A percentile compares a stretch with the other conserved stretches of the same genome.
These are phyloP conservation scores for Ophiostoma fasciatum DNA, from an alignment of 2,329 filamentous ascomycete genomes.

Conservation along the genomic window DNA sequence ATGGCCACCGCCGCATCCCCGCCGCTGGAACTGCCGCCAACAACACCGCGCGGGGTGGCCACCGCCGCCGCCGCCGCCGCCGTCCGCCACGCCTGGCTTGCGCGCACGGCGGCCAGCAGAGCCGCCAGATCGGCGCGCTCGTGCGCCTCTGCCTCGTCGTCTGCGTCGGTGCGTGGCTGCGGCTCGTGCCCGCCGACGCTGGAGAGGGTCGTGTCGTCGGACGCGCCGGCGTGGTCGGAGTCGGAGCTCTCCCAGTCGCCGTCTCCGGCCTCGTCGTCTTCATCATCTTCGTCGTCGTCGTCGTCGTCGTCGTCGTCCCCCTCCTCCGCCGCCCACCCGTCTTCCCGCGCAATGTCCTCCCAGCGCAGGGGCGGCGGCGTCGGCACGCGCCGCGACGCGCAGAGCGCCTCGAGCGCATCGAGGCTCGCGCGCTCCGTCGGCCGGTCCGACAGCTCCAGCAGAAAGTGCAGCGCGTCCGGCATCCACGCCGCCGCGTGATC, in stretches of 20 bases:
- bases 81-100: conserved; percentile 32
- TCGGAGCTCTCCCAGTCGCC: conserved; percentile 4
- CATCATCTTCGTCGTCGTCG: conserved; percentile 36
- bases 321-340: conserved; percentile 45
- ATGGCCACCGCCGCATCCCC: conserved; percentile 23
- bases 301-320: conserved; percentile 21
- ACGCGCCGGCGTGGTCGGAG: conserved; percentile 22
- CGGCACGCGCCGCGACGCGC: conserved; percentile 26
- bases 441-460: conserved; percentile 69
- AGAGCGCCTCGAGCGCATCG: conserved; percentile 43
- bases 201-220: conserved; percentile 14
- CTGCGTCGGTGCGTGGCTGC: conserved; percentile 11
- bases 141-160: conserved; percentile 14
- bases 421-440: conserved; percentile 58
- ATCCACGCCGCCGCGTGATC: conserved; percentile 42
- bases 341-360: conserved; percentile 64
- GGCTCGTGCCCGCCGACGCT: conserved; percentile 2
- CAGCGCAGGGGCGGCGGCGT: conserved; percentile 47
- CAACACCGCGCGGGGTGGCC: no score
- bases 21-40: no score
- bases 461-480: conserved; percentile 64
- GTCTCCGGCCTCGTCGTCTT: conserved; percentile 51
- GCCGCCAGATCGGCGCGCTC: conserved; percentile 17
- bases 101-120: conserved; percentile 22
- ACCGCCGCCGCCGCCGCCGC: background rate